These are phyloP conservation scores for Eucommia ulmoides DNA, from an alignment of 257 asterid genomes.

Conservation along the genomic window DNA sequence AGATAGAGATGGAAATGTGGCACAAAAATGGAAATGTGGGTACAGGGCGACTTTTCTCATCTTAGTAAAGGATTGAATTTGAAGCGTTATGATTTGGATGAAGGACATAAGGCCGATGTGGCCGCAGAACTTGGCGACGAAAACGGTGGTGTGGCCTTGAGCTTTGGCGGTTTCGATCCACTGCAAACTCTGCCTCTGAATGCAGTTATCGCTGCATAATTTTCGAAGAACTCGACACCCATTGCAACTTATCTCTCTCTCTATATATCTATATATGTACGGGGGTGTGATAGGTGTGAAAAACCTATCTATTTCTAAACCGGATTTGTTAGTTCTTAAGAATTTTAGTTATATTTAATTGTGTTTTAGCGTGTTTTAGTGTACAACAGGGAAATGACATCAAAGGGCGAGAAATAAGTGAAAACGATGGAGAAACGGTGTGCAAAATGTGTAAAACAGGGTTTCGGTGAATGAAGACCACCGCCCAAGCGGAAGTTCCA, in stretches of 20 bases:
- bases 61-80: constrained; percentile 48
- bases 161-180: constrained; percentile 1
- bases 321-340: too few species aligned
- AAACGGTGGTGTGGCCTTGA: constrained; percentile 2
- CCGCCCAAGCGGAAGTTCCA: too few species aligned
- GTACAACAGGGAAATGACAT: too few species aligned
- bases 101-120: neutral
- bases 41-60: constrained; percentile 12
- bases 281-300: too few species aligned
- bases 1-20: constrained; percentile 37
- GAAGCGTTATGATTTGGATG: too few species aligned
- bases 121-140: constrained; percentile 2
- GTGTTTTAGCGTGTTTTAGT: too few species aligned
- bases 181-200: neutral
- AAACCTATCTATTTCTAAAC: too few species aligned
- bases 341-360: too few species aligned
- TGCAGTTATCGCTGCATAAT: constrained; percentile 1
- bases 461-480: too few species aligned
- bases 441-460: too few species aligned
- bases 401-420: too few species aligned
- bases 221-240: constrained; percentile 2
- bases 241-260: constrained; percentile 3
- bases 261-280: neutral
- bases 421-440: too few species aligned
- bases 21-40: constrained; percentile 28